Evolutionary conservation across 2,329 filamentous ascomycete genomes (phyloP), one percentile per base, ranked within the genome.

Genomic region (Ceratocystiopsis minuta): DNA sequence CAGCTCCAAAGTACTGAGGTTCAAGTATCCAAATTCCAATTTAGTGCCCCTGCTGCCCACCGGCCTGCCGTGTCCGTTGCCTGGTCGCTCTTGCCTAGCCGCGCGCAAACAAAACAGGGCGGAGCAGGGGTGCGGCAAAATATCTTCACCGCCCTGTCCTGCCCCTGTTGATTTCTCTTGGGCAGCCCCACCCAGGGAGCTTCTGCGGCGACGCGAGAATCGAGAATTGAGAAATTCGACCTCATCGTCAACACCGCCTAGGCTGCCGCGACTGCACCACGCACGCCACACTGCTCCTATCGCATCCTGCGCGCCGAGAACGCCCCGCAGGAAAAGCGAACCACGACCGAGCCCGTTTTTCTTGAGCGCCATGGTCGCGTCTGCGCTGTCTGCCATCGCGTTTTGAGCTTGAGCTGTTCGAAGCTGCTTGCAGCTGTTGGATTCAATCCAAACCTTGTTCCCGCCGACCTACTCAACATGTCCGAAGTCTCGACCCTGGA

Each of bases 401-500:
- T 42, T n/a, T 34, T 38, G 16, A 41, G 39, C 33, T 16, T 18
- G 36, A 28, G 24, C 24, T 28, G 24, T 44, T 16, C 24, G 24
- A 28, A 28, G 24, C 24, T 28, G 24, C 24, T 10, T 9, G 24
- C 6, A 28, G 24, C 24, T 10, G 24, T 28, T 28, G 24, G n/a
- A n/a, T n/a, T n/a, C n/a, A n/a, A n/a, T n/a, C n/a, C n/a, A n/a
- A n/a, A 28, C 4, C 24, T 10, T 28, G 24, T 28, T 10, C 24
- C 24, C 24, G 11, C 24, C 24, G 24, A 28, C 24, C n/a, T n/a
- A 28, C 24, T 6, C 24, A 64, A 54, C 50, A 88, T 90, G 84
- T 75, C 79, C 58, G 78, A 80, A 55, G 65, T 75, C 56, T 77
- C 77, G 57, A 75, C 72, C 55, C 69, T 92, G 55, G 78, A 79